Conservation (phyloP, 2,329 filamentous ascomycete species). For the Claviceps quebecensis region DNA sequence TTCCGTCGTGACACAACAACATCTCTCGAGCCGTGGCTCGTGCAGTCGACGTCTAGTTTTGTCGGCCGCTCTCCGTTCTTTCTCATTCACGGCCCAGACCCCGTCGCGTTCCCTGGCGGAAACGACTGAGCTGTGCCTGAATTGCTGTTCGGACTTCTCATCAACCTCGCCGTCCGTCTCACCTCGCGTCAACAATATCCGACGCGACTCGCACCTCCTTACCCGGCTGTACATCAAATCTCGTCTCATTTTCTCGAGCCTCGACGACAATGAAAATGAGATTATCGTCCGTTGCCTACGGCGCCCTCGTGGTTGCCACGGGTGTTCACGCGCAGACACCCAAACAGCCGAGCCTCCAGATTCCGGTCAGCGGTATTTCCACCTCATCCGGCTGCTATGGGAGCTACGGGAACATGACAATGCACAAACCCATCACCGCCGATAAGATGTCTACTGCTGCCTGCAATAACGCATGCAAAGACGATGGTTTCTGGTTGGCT, state of each 20-base stretch:
- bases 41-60: background rate
- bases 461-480: slow-evolving; percentile 27
- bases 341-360: slow-evolving; percentile 22
- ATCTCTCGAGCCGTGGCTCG: background rate
- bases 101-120: slow-evolving; percentile 12
- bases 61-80: background rate
- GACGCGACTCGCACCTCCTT: background rate
- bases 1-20: background rate
- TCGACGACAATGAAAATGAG: slow-evolving; percentile 15
- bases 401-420: slow-evolving; percentile 25
- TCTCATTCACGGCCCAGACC: background rate
- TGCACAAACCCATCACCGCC: slow-evolving; percentile 8
- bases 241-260: background rate
- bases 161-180: background rate
- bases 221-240: background rate
- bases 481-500: slow-evolving; percentile 39
- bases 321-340: slow-evolving; percentile 10
- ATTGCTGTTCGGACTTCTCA: background rate
- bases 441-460: slow-evolving; percentile 22
- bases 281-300: slow-evolving; percentile 14
- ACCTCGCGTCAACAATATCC: background rate
- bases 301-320: slow-evolving; percentile 17
- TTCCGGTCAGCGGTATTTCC: slow-evolving; percentile 22
- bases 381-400: slow-evolving; percentile 39
- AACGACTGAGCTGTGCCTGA: slow-evolving; percentile 10